A percentile compares a stretch with the other conserved stretches of the same genome.
Conservation (phyloP, 768 basidiomycete genomes). For the Mycena olivaceomarginata region DNA sequence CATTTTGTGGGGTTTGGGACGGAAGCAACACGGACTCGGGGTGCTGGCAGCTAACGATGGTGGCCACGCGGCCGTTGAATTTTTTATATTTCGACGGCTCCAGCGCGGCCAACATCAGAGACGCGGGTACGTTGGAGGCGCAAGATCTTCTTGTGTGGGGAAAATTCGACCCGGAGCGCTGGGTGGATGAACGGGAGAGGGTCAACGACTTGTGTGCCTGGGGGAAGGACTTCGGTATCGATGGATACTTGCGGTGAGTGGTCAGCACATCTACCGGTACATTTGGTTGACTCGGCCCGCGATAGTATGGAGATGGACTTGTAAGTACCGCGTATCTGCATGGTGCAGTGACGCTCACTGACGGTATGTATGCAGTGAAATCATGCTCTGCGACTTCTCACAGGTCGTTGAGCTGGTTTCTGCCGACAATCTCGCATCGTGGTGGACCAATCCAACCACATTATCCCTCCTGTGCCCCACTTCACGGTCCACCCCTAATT, state of each 20-base stretch:
- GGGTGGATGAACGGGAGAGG: slow-evolving; percentile 44
- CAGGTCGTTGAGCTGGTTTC: slow-evolving; percentile 52
- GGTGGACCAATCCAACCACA: neutral
- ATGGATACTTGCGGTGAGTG: slow-evolving; percentile 20
- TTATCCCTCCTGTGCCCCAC: neutral
- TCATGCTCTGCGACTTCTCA: slow-evolving; percentile 59
- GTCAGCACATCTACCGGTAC: neutral
- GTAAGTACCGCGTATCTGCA: slow-evolving; percentile 47
- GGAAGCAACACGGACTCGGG: slow-evolving; percentile 27
- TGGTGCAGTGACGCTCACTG: slow-evolving; percentile 42
- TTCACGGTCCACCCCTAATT: neutral
- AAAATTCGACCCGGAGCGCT: neutral
- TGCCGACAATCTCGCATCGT: slow-evolving; percentile 41
- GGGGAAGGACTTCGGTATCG: slow-evolving; percentile 9
- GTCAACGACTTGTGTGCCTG: slow-evolving; percentile 47
- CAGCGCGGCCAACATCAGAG: slow-evolving; percentile 22
- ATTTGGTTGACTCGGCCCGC: neutral
- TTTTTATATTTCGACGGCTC: slow-evolving; percentile 28
- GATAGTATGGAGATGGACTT: slow-evolving; percentile 52
- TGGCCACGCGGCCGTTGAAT: slow-evolving; percentile 3
- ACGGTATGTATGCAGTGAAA: slow-evolving; percentile 50
- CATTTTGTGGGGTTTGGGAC: neutral
- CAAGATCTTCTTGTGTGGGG: slow-evolving; percentile 25
- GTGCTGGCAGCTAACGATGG: slow-evolving; percentile 56
- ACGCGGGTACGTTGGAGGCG: neutral